A percentile compares a stretch with the other conserved stretches of the same genome.
Conservation (phyloP, 2,329 filamentous ascomycete genomes). For the Cladobotryum protrusum region DNA sequence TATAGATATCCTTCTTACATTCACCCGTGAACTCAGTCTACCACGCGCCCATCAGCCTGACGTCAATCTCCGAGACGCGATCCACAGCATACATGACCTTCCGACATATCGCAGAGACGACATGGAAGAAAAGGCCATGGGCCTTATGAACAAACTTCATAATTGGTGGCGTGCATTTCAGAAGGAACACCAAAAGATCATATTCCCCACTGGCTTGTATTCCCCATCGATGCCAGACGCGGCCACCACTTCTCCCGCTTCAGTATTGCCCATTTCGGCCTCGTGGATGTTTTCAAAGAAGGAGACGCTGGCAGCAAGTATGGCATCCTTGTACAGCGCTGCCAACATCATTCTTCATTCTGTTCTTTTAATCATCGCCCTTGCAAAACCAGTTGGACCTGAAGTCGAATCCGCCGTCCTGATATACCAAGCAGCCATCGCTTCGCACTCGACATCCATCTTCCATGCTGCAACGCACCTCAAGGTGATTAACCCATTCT, state of each 20-base stretch:
- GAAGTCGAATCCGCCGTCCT: background rate
- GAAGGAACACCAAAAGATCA: no score
- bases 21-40: background rate
- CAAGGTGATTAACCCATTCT: slow-evolving; percentile 3
- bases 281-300: slow-evolving; percentile 4
- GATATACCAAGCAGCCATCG: background rate
- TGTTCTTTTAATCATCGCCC: slow-evolving; percentile 1
- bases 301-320: slow-evolving; percentile 3
- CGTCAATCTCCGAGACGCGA: background rate
- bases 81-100: slow-evolving; percentile 4
- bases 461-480: slow-evolving; percentile 2
- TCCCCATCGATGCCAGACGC: background rate
- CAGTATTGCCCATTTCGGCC: background rate
- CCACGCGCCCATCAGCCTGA: background rate
- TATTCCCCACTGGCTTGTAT: no score
- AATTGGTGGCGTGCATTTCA: no score
- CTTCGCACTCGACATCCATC: background rate
- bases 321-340: slow-evolving; percentile 4
- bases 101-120: slow-evolving; percentile 2
- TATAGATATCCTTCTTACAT: slow-evolving; percentile 5
- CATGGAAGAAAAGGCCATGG: background rate
- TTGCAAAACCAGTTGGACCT: background rate
- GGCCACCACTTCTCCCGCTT: background rate
- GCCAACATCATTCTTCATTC: slow-evolving; percentile 3
- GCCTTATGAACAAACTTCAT: no score